Conservation (phyloP, 2,329 filamentous ascomycete genomes). For the Thelonectria olida region DNA sequence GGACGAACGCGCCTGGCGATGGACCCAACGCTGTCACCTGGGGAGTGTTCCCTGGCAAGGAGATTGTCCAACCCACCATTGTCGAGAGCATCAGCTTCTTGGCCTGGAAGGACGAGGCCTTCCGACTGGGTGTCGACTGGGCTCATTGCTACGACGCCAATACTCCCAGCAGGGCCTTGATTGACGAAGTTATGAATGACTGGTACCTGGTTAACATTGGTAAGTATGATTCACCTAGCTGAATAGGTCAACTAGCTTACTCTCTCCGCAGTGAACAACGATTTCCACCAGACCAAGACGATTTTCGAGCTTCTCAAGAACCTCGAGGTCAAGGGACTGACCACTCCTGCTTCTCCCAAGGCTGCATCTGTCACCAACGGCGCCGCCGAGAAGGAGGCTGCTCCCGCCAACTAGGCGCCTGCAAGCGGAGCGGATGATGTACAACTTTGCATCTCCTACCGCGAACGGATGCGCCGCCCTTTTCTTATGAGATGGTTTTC, state of each 20-base stretch:
- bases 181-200: conserved; percentile 84
- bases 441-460: not conserved
- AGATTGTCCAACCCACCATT: conserved; percentile 99
- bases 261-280: conserved; percentile 82
- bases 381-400: conserved; percentile 8
- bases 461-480: conserved; percentile 4
- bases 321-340: conserved; percentile 73
- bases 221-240: conserved; percentile 53
- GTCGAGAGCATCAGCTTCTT: conserved; percentile 98
- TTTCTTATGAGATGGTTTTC: conserved; percentile 13
- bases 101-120: conserved; percentile 98
- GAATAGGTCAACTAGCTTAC: conserved; percentile 6
- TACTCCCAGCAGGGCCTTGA: conserved; percentile 80
- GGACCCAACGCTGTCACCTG: conserved; percentile 98
- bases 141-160: conserved; percentile 84
- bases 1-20: conserved; percentile 84
- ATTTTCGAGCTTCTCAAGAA: conserved; percentile 90
- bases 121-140: conserved; percentile 92
- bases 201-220: conserved; percentile 97
- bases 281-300: conserved; percentile 85
- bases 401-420: conserved; percentile 27
- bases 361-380: conserved; percentile 34
- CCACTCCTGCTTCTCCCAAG: conserved; percentile 48
- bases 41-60: conserved; percentile 98
- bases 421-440: not conserved